A percentile compares a stretch with the other conserved stretches of the same genome.
phyloP scores from a whole-genome alignment of 352 stramenopile species.

The Saprolegnia diclina region DNA sequence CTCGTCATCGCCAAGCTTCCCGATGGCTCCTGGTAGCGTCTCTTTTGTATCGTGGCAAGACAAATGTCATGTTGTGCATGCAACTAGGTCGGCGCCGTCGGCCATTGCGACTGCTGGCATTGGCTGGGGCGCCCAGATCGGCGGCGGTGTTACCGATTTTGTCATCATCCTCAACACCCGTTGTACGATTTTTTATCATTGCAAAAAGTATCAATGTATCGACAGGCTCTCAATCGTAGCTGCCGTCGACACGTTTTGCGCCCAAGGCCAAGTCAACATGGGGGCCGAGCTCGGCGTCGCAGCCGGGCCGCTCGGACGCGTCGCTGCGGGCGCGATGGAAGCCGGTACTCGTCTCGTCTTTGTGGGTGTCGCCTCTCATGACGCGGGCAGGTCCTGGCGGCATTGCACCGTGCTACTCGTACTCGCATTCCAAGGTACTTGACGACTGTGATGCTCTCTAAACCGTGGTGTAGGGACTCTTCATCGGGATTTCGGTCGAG shows the following conservation, averaged over 20 bases:
- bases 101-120: constrained; percentile 89
- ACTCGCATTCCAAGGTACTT: constrained; percentile 76
- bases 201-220: background rate
- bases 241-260: constrained; percentile 79
- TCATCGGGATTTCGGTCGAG: constrained; percentile 85
- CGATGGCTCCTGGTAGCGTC: constrained; percentile 88
- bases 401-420: constrained; percentile 87
- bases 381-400: constrained; percentile 31
- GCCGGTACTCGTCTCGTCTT: constrained; percentile 37
- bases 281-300: constrained; percentile 86
- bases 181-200: constrained; percentile 28
- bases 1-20: constrained; percentile 89
- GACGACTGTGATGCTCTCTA: too few relatives aligned
- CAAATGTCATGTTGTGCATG: background rate
- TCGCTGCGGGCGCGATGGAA: constrained; percentile 66
- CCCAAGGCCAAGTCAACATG: constrained; percentile 85
- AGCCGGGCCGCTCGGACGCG: constrained; percentile 85
- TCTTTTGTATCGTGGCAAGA: background rate
- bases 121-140: constrained; percentile 88
- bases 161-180: constrained; percentile 92
- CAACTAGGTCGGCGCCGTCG: constrained; percentile 78
- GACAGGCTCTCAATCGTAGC: constrained; percentile 9
- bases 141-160: constrained; percentile 90
- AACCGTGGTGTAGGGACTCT: constrained; percentile 74
- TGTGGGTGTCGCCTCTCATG: constrained; percentile 18